Percentiles rank a stretch among this genome's conserved stretches.
Conservation (phyloP, 352 stramenopile genomes). For the Phytophthora cactorum region DNA sequence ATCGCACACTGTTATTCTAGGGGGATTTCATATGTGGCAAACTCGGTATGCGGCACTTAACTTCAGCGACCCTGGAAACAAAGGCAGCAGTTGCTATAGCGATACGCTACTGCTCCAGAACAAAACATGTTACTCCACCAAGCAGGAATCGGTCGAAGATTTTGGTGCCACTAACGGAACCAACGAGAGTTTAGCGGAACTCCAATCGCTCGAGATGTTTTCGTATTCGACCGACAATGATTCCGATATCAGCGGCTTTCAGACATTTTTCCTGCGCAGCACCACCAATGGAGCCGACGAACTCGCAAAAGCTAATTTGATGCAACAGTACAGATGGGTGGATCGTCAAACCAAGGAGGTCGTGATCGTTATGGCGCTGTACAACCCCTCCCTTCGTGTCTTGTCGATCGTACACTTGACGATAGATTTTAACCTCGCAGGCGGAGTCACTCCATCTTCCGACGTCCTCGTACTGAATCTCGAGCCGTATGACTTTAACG, state of each 20-base stretch:
- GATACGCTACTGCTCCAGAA: conserved; percentile 42
- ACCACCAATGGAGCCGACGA: conserved; percentile 41
- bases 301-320: conserved; percentile 28
- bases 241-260: conserved; percentile 46
- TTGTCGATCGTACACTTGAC: conserved; percentile 67
- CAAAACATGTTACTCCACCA: conserved; percentile 48
- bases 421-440: conserved; percentile 65
- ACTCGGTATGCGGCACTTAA: conserved; percentile 55
- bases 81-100: conserved; percentile 56
- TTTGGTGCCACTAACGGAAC: conserved; percentile 56
- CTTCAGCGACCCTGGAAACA: conserved; percentile 42
- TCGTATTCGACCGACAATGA: conserved; percentile 51
- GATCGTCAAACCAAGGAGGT: conserved; percentile 68
- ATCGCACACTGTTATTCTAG: conserved; percentile 66
- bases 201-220: conserved; percentile 66
- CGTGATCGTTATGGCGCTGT: conserved; percentile 62
- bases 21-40: conserved; percentile 72
- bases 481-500: conserved; percentile 70
- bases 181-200: conserved; percentile 22
- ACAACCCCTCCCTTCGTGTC: conserved; percentile 68
- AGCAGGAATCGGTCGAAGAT: conserved; percentile 33
- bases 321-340: conserved; percentile 62
- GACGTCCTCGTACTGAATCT: conserved; percentile 66
- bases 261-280: conserved; percentile 69
- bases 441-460: conserved; percentile 49